Evolutionary conservation across 345 rosid species (phyloP).

Genomic region (Sonneratia alba): DNA sequence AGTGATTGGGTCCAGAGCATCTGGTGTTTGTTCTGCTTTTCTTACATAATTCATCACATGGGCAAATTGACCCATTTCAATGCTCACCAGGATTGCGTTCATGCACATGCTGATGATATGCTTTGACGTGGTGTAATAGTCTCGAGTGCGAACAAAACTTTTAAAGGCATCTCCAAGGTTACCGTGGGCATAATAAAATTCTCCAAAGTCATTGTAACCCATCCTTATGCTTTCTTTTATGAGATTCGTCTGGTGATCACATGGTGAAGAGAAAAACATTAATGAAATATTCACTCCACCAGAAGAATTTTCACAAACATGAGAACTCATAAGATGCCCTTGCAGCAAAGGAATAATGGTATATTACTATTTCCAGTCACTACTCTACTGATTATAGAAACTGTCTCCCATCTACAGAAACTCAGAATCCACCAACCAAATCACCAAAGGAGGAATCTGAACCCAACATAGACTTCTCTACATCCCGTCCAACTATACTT

Average conservation of each 20-base stretch:
- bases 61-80: slow-evolving; percentile 92
- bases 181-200: slow-evolving; percentile 84
- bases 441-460: too few species aligned
- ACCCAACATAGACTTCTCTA: too few species aligned
- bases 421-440: too few species aligned
- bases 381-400: neutral
- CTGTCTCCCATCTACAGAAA: too few species aligned
- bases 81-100: slow-evolving; percentile 89
- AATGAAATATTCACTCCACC: neutral
- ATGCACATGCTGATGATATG: slow-evolving; percentile 91
- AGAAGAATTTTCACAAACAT: neutral
- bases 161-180: slow-evolving; percentile 83
- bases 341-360: neutral
- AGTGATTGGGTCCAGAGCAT: slow-evolving; percentile 53
- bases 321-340: neutral
- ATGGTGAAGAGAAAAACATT: neutral
- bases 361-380: neutral
- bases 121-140: slow-evolving; percentile 91
- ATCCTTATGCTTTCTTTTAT: slow-evolving; percentile 95
- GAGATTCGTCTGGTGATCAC: slow-evolving; percentile 69
- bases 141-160: slow-evolving; percentile 80
- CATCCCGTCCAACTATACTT: too few species aligned
- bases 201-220: slow-evolving; percentile 99
- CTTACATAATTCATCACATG: slow-evolving; percentile 87
- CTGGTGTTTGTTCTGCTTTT: slow-evolving; percentile 88